A percentile compares a stretch with the other conserved stretches of the same genome.
Evolutionary conservation across 2,329 filamentous ascomycete genomes (phyloP).

Genomic region (Stemphylium beticola): DNA sequence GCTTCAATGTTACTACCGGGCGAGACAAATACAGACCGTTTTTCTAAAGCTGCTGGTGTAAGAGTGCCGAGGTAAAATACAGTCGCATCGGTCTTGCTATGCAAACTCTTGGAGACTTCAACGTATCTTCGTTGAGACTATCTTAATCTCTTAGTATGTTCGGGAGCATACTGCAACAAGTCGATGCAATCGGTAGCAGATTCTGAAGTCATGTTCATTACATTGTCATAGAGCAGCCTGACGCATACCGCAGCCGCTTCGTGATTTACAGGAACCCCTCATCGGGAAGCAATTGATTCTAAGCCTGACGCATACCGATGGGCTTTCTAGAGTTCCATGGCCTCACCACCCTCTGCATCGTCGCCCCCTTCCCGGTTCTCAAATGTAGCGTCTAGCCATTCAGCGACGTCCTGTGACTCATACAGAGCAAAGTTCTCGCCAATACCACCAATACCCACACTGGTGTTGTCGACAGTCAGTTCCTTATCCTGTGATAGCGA

Average conservation of each 20-base stretch:
- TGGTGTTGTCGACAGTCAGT: slow-evolving; percentile 95
- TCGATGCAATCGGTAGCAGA: background rate
- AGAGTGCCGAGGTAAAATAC: too few species aligned
- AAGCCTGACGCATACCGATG: background rate
- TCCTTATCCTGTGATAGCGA: slow-evolving; percentile 96
- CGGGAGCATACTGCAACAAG: background rate
- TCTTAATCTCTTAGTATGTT: too few species aligned
- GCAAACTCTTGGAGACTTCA: too few species aligned
- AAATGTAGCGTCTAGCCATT: slow-evolving; percentile 77
- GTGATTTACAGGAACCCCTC: slow-evolving; percentile 8
- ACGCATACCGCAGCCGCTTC: slow-evolving; percentile 6
- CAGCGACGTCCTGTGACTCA: slow-evolving; percentile 85
- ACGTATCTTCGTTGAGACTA: too few species aligned
- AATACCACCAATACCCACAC: slow-evolving; percentile 80
- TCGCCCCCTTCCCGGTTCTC: slow-evolving; percentile 52
- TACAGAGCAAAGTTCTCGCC: slow-evolving; percentile 86
- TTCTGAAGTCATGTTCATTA: slow-evolving; percentile 25
- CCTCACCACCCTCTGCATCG: slow-evolving; percentile 50
- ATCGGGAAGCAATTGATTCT: background rate
- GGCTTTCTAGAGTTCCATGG: slow-evolving; percentile 56
- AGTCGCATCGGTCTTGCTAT: too few species aligned
- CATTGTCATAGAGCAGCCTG: slow-evolving; percentile 28
- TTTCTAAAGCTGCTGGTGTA: too few species aligned
- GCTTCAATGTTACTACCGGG: background rate
- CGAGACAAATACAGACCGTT: too few species aligned